Evolutionary conservation across 805 yeast species (phyloP), one percentile per base, ranked within the genome.

Genomic region (Starmerella sp.): DNA sequence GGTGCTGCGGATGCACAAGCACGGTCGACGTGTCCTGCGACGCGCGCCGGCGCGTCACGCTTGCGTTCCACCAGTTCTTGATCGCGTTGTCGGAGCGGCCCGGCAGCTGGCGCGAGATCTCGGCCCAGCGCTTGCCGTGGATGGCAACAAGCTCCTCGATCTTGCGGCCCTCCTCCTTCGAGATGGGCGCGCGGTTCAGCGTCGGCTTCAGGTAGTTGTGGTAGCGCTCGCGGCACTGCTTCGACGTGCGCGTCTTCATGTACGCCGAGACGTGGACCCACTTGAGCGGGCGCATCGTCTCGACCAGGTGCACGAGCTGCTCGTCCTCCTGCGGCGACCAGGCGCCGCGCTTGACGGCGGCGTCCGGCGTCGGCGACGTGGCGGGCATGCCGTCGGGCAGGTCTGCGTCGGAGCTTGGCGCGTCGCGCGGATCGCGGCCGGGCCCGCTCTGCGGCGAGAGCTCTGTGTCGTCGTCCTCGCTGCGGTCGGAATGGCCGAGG

Each of bases 31-130:
- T 29, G 51, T 57, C 60, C 39, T 54, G 58, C 30, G 58, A 52
- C n/a, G 54, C 52, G 11, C 93, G 77, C 57, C 95, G 73, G 57
- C 95, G 75, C 66, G 86, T 87, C 13, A 95, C 91, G 8, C 95
- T 95, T 4, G 96, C 95, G 66, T 87, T 87, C 96, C 96, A 88
- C 96, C 96, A 89, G 70, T 89, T 89, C 67, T 87, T 87, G 63
- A 87, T 86, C 22, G 95, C 89, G 67, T 87, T 88, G 68, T 88
- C 96, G n/a, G 84, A 77, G 52, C 96, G 74, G 2, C 96, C 95
- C 58, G 85, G 83, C 55, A 88, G 71, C 68, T 87, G 95, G 52
- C 95, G 77, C 15, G 95, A 87, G 47, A 88, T 89, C 65, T 86
- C 95, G 0, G 96, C 96, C 96, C 96, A 88, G 63, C 86, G 77